Percentiles rank a stretch among this genome's conserved stretches.
Evolutionary conservation across 2,329 filamentous ascomycete genomes (phyloP).

Genomic region (Colletotrichum musae): DNA sequence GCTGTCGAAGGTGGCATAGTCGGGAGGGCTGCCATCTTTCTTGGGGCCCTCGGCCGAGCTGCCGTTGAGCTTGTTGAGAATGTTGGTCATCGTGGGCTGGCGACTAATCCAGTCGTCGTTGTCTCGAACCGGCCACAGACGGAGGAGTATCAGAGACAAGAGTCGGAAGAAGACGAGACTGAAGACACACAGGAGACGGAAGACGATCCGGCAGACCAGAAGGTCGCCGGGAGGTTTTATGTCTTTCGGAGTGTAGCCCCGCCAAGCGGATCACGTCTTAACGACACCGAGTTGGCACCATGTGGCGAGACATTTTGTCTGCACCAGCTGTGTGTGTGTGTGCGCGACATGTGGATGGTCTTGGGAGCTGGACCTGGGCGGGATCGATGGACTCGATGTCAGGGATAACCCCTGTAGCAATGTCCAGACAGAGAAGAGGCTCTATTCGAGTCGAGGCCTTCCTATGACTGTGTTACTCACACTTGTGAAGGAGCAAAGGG

Average conservation of each 20-base stretch:
- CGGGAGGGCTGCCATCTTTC: conserved; percentile 25
- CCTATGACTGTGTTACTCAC: too few species aligned
- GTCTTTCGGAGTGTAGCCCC: conserved; percentile 27
- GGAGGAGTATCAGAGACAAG: conserved; percentile 9
- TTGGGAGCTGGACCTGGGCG: conserved; percentile 14
- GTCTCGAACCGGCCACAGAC: neutral
- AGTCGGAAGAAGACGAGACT: neutral
- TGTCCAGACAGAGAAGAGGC: too few species aligned
- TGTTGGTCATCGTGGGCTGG: conserved; percentile 30
- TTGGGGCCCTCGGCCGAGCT: conserved; percentile 9
- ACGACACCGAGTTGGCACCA: conserved; percentile 32
- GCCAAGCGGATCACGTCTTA: conserved; percentile 41
- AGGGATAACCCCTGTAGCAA: neutral
- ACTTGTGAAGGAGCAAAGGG: neutral
- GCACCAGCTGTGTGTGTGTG: neutral
- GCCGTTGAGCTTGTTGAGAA: conserved; percentile 32
- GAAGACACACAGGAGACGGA: conserved; percentile 15
- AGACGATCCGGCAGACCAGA: conserved; percentile 13
- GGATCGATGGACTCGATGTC: neutral
- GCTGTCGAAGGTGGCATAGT: conserved; percentile 35
- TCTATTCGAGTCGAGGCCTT: neutral
- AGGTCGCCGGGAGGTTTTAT: conserved; percentile 33
- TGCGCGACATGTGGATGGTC: neutral
- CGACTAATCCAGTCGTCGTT: conserved; percentile 27
- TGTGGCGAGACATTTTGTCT: conserved; percentile 34